These are phyloP conservation scores for Citropsis articulata DNA, from an alignment of 345 rosid species.

Conservation along the genomic window DNA sequence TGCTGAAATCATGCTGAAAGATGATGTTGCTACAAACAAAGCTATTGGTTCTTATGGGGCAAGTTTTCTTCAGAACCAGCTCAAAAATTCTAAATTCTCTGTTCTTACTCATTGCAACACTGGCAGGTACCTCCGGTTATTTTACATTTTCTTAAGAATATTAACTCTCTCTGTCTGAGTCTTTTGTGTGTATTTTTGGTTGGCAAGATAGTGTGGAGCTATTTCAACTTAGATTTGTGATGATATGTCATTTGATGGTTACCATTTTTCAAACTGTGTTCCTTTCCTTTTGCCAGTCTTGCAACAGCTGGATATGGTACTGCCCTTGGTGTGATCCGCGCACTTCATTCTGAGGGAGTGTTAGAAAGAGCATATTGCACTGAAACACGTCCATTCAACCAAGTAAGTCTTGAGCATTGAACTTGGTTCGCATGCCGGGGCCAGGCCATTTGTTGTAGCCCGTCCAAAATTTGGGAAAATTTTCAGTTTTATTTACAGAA, in stretches of 20 bases:
- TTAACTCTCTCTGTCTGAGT: background rate
- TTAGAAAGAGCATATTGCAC: conserved; percentile 90
- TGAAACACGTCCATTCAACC: conserved; percentile 97
- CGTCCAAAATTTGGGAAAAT: too few relatives aligned
- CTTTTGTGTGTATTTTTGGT: background rate
- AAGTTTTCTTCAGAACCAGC: conserved; percentile 43
- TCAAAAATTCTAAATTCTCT: conserved; percentile 46
- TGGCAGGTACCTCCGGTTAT: conserved; percentile 56
- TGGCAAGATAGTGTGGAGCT: background rate
- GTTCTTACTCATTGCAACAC: conserved; percentile 97
- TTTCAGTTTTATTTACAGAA: too few relatives aligned
- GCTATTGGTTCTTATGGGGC: conserved; percentile 85
- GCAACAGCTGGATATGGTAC: conserved; percentile 99
- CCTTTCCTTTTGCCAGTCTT: conserved; percentile 48
- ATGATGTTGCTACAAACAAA: conserved; percentile 88
- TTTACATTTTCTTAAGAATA: background rate
- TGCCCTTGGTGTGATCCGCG: conserved; percentile 88
- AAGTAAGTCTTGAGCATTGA: conserved; percentile 42
- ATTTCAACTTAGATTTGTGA: background rate
- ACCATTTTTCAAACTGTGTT: background rate
- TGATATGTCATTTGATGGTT: background rate
- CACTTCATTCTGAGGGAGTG: conserved; percentile 64
- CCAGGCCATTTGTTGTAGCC: too few relatives aligned
- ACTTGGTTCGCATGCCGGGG: background rate
- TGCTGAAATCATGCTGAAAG: conserved; percentile 80